Evolutionary conservation across 768 basidiomycete species (phyloP), one percentile per base, ranked within the genome.

Genomic region (Lyophyllum atratum): DNA sequence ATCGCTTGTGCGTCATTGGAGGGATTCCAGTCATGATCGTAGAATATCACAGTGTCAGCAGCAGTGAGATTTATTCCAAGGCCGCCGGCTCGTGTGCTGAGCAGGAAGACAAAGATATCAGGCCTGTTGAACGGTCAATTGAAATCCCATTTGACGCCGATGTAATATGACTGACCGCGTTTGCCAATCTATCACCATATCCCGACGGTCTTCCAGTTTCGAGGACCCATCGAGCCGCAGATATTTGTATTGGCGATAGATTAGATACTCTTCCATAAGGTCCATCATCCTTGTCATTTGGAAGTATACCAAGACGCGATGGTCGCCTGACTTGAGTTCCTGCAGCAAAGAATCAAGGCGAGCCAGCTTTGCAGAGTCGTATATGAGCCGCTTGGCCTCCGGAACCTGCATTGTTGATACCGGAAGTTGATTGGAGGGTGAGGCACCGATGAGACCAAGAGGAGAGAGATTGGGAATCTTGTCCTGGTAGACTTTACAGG

Each of bases 231-330:
- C 95, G 54, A 98, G 75, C 34, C 95, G 84, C 17, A 97, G 76
- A 68, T 98, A 97, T 72, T 94, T 95, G 79, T 94, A 94, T 70
- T 98, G 95, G 2, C 96, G 87, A 75, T 91, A 97, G 56, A 97
- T 93, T 58, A 99, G 80, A 70, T 98, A 99, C 70, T 98, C 97
- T 72, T 98, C 97, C 86, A 98, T 95, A 49, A 98, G 78, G 70
- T 98, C 95, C 89, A 99, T 97, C 97, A 98, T 99, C 57, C 90
- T 85, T 12, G 96, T 98, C 97, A 99, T 99, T 73, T 99, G 97
- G 87, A 98, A 98, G 75, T 98, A 99, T 19, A 99, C 82, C 64
- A 99, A 74, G 14, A 96, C 93, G 45, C 95, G 87, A 72, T 99
- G 97, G 59, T 95, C 95, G 1, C 87, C 90, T 33, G 85, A 81